Base-by-base conservation (phyloP, 2,329 filamentous ascomycete genomes). In the Calonectria fujianensis region DNA sequence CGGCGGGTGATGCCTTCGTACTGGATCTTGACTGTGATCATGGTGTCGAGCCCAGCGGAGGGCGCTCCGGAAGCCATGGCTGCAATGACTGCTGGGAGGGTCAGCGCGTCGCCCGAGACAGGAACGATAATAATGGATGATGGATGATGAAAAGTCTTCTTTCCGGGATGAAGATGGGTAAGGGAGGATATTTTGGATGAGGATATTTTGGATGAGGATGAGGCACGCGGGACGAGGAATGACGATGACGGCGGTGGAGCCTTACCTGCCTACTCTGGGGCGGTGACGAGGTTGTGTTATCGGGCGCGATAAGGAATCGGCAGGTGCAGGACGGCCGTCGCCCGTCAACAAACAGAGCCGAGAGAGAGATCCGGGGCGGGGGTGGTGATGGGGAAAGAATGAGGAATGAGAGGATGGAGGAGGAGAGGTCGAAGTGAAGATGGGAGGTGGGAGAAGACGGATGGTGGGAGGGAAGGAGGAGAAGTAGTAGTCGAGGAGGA, bases 1-100 rank as follows among this genome's bases (percentile, higher is more conserved):
- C 96, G 94, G 82, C 94, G 93, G 82, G 93, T 94, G 82, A 87
- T 88, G 74, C 95, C 95, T 82, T 96, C 92, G 82, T 94, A 92
- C 82, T 92, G 91, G 83, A 98, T 90, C 89, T 98, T 98, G 87
- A 98, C 89, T 78, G 94, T 95, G 86, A 98, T 94, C 76, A 82
- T 77, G 78, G 81, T 77, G 67, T 85, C 84, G 41, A 80, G 79
- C 52, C 76, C 76, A 35, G 79, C 61, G 75, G 73, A 74, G 48
- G 79, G 69, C 41, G 75, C 39, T 31, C 74, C 71, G 51, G 82
- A 78, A 76, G 83, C 79, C 82, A 85, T 85, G 73, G 71, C 64
- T 69, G 35, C 70, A 37, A 37, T 69, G 70, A 54, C 64, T 68
- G 61, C 50, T 65, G 51, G 20, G 51, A 41, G 24, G 51, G 61